A percentile compares a stretch with the other conserved stretches of the same genome.
phyloP scores from a whole-genome alignment of 257 asterid genomes.

The Solanum peruvianum region DNA sequence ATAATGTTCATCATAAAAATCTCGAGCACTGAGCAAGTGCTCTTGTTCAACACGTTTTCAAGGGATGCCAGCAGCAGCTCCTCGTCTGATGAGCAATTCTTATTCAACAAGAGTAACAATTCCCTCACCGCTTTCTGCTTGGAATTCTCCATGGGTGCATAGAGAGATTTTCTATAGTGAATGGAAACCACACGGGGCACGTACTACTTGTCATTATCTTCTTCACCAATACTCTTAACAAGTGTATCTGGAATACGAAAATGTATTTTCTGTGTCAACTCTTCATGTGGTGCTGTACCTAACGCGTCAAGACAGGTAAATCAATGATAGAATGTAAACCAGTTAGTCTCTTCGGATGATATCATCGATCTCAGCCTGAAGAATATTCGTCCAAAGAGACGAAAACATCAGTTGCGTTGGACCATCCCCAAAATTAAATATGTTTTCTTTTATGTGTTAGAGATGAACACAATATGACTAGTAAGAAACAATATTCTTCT shows the following conservation, averaged over 20 bases:
- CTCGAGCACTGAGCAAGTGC: neutral
- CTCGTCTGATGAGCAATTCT: no score
- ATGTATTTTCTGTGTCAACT: neutral
- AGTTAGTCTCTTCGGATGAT: neutral
- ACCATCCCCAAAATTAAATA: no score
- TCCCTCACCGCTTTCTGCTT: neutral
- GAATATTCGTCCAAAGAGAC: neutral
- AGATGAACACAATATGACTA: no score
- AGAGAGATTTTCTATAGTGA: neutral
- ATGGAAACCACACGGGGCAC: neutral
- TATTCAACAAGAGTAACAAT: neutral
- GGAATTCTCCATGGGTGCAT: neutral
- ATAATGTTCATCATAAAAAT: no score
- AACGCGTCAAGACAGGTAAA: neutral
- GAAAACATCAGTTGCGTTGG: neutral
- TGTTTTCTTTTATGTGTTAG: no score
- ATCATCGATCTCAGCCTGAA: neutral
- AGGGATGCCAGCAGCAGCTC: neutral
- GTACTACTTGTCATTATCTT: neutral
- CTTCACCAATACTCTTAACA: no score
- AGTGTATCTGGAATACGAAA: neutral
- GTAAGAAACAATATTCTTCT: no score
- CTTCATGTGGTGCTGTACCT: neutral
- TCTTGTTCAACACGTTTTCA: neutral
- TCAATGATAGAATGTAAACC: neutral